Percentiles rank a stretch among this genome's conserved stretches.
These are phyloP conservation scores for Aspergillus mulundensis DNA, from an alignment of 495 filamentous ascomycete species.

Conservation along the genomic window DNA sequence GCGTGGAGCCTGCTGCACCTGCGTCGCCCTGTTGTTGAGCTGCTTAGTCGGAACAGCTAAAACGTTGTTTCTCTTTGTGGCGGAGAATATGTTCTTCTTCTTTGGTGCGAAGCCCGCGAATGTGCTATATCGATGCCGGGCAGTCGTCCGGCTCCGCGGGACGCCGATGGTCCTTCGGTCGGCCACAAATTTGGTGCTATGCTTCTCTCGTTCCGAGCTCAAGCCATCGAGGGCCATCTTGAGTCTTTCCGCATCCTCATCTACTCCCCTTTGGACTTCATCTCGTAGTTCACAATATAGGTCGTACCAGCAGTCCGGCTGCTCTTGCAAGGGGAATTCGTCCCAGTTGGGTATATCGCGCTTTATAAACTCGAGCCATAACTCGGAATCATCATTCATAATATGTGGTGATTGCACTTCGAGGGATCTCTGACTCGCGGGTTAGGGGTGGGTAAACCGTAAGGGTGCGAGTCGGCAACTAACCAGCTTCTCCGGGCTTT, in stretches of 20 bases:
- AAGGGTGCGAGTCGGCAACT: conserved; percentile 12
- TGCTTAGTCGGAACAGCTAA: conserved; percentile 40
- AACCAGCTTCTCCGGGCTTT: conserved; percentile 64
- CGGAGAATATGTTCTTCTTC: conserved; percentile 36
- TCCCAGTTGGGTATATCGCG: conserved; percentile 63
- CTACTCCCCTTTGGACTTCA: conserved; percentile 42
- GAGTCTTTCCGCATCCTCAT: conserved; percentile 45
- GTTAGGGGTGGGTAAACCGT: background rate
- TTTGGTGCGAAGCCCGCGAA: conserved; percentile 21
- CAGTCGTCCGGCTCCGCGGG: conserved; percentile 24
- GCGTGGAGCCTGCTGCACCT: conserved; percentile 37
- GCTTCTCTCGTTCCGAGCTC: conserved; percentile 43
- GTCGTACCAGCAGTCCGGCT: conserved; percentile 59
- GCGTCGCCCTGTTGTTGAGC: conserved; percentile 33
- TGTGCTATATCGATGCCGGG: conserved; percentile 23
- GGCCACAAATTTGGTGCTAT: conserved; percentile 44
- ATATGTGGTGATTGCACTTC: conserved; percentile 67
- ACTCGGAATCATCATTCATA: conserved; percentile 51
- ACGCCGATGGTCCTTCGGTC: conserved; percentile 24
- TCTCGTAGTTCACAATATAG: conserved; percentile 53
- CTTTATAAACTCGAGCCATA: conserved; percentile 67
- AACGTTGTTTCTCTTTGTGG: conserved; percentile 31
- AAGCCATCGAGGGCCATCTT: conserved; percentile 48
- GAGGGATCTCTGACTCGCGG: conserved; percentile 42
- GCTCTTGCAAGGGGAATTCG: conserved; percentile 50